These are phyloP conservation scores for Candida ovalis DNA, from an alignment of 805 yeast species.

Conservation along the genomic window DNA sequence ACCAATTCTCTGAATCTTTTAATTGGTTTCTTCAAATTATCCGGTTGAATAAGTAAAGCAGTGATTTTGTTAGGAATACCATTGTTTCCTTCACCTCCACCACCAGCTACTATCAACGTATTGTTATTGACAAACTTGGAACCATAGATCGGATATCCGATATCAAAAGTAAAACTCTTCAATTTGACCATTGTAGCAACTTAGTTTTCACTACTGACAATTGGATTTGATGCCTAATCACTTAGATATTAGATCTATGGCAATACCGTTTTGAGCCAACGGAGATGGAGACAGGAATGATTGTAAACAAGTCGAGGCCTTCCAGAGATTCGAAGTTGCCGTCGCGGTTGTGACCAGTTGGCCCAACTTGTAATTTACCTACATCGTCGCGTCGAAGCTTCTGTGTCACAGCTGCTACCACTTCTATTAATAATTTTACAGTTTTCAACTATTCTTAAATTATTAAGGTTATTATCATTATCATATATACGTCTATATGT, in stretches of 20 bases:
- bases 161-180: conserved; percentile 21
- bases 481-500: neutral
- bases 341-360: too few species aligned
- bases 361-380: too few species aligned
- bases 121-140: conserved; percentile 62
- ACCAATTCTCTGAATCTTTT: conserved; percentile 60
- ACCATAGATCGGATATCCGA: conserved; percentile 79
- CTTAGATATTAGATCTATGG: too few species aligned
- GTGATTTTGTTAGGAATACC: conserved; percentile 85
- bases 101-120: conserved; percentile 76
- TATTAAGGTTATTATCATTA: neutral
- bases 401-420: too few species aligned
- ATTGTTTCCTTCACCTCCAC: conserved; percentile 92
- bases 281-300: too few species aligned
- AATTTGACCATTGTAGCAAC: conserved; percentile 21
- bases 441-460: too few species aligned
- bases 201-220: too few species aligned
- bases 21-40: conserved; percentile 41
- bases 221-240: neutral
- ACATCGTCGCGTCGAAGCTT: neutral
- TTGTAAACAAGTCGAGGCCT: neutral
- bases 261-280: too few species aligned
- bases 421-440: too few species aligned
- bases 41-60: conserved; percentile 55
- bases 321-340: too few species aligned